Base-by-base conservation (phyloP, 2,329 filamentous ascomycete species). In the Aureobasidium zeae region DNA sequence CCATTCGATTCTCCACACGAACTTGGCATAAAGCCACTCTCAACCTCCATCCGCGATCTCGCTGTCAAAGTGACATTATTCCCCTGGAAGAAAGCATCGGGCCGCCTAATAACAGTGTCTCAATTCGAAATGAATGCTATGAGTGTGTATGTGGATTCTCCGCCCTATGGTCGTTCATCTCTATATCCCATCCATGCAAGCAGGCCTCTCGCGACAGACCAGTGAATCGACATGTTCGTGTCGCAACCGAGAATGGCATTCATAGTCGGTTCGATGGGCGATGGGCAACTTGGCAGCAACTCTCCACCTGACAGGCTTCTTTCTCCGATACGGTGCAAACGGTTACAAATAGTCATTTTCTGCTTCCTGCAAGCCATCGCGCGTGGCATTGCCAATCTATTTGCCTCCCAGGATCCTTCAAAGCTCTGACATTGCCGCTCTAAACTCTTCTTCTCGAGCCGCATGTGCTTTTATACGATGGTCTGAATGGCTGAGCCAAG, bases 11-110 rank as follows among this genome's bases (percentile, higher is more conserved):
- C 37, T 41, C 28, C 37, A 41, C 28, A 28, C 24, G 29, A 22
- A 21, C 37, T 41, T 41, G 37, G 37, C 37, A n/a, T n/a, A 41
- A 41, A 41, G 37, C 37, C 37, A 32, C 25, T 21, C 17, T 39
- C 36, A 22, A 21, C 36, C 11, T 30, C 26, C 13, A 17, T n/a
- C n/a, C n/a, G n/a, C n/a, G n/a, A n/a, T n/a, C n/a, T n/a, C n/a
- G n/a, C n/a, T n/a, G n/a, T n/a, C n/a, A n/a, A n/a, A n/a, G n/a
- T n/a, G n/a, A n/a, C n/a, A 25, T 30, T 5, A 9, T 34, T 20
- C 16, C 22, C 19, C 6, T 30, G 6, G 26, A 13, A 20, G 24
- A 4, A 20, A 37, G 15, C 34, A 25, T 12, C 7, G 24, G 24
- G 24, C 12, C 24, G 24, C n/a, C n/a, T n/a, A n/a, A n/a, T n/a